Evolutionary conservation across 1,284 basidiomycete species (phyloP), one percentile per base, ranked within the genome.

Genomic region (Hypsizygus ulmarius): DNA sequence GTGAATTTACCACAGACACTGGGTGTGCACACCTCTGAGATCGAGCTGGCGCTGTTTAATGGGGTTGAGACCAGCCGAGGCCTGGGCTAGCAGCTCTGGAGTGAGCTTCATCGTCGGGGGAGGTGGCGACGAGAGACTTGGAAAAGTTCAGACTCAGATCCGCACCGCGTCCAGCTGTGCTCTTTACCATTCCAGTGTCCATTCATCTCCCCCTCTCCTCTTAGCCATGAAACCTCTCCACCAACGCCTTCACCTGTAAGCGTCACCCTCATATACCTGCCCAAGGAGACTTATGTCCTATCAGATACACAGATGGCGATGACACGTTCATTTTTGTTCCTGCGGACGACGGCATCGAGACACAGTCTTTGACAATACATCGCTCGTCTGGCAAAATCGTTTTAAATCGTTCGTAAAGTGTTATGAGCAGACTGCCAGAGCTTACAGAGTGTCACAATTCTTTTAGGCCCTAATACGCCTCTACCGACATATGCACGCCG

Each of bases 31-130:
- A 93, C 94, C 94, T 81, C 94, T 75, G 43, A 97, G 81, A 66
- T 97, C 94, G 51, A 99, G 80, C 72, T 98, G 91, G 50, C 97
- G 82, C 68, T 99, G 94, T 70, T 93, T 95, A 49, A 95, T 70
- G 27, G 94, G 84, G 64, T 96, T 97, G 56, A 97, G 77, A 52
- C 84, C 81, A 48, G 90, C 90, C 44, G 79, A 72, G 39, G 83
- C 83, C 64, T 88, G 82, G 15, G 81, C 82, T 55, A 95, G 78
- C 57, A 96, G 82, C 78, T 96, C 92, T 52, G 93, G 90, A 39
- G 93, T 93, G 71, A 95, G 87, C 84, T 93, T 94, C 86, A 94
- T 91, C 65, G 70, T 71, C 61, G 60, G 60, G 55, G 53, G 45
- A 50, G 53, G 51, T 54, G 47, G 49, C 51, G 53, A 58, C 50